Evolutionary conservation across 2,329 filamentous ascomycete genomes (phyloP), one percentile per base, ranked within the genome.

Genomic region (Exophiala mesophila): DNA sequence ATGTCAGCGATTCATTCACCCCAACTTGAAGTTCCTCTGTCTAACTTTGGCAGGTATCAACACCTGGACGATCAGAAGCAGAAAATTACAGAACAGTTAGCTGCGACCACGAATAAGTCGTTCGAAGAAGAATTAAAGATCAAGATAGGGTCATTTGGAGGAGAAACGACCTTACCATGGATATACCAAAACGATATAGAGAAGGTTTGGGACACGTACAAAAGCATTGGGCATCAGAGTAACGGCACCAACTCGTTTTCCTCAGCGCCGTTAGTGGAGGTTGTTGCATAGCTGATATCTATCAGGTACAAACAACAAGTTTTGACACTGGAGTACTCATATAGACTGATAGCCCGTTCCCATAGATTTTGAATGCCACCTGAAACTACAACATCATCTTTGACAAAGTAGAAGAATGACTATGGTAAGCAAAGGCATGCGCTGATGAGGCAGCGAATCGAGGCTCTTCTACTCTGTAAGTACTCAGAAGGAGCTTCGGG

Each of bases 161-260:
- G 58, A 1, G 53, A 53, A 12, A 59, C 45, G 4, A 39, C 61
- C 8, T 58, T 68, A 51, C 52, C 58, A 7, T 69, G 67, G 61
- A 67, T 69, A 13, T 67, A 69, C 48, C 52, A 56, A n/a, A 66
- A 68, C 42, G 55, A 69, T 45, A 69, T 69, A 20, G 55, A 60
- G 17, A 64, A 57, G 13, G 57, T 62, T 2, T 67, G 63, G 64
- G 44, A 56, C 17, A 42, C 48, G 17, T 56, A 49, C 35, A 12
- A 50, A 5, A 56, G 17, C 19, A 17, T 23, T 26, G 34, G 30
- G 33, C 18, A 6, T 21, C 13, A 20, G 7, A 26, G n/a, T 32
- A 26, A 41, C 16, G 29, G 29, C 15, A 17, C 23, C 23, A 26
- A 26, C 12, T 26, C 23, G 6, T 26, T 26, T 26, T 7, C 23